A percentile compares a stretch with the other conserved stretches of the same genome.
Conservation (phyloP, 2,329 filamentous ascomycete genomes). For the Knufia petricola region DNA sequence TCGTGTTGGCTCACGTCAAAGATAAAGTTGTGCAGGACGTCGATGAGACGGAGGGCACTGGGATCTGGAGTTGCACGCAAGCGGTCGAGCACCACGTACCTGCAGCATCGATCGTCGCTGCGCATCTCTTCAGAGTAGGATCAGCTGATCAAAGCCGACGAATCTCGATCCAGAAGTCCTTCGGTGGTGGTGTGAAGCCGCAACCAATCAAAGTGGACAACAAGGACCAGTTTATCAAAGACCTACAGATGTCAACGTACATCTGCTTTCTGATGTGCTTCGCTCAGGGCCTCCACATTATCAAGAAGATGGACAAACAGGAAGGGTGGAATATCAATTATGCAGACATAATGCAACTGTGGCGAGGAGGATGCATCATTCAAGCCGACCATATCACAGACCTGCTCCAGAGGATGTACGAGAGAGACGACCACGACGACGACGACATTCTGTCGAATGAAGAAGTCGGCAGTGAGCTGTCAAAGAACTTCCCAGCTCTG, state of each 20-base stretch:
- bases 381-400: slow-evolving; percentile 56
- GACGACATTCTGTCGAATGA: slow-evolving; percentile 39
- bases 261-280: slow-evolving; percentile 52
- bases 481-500: slow-evolving; percentile 40
- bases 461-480: slow-evolving; percentile 46
- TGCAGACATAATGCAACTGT: slow-evolving; percentile 43
- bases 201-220: slow-evolving; percentile 18
- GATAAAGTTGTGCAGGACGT: slow-evolving; percentile 65
- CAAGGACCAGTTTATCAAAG: slow-evolving; percentile 43
- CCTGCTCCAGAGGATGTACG: slow-evolving; percentile 34
- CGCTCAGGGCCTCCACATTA: slow-evolving; percentile 56
- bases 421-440: slow-evolving; percentile 27
- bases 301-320: slow-evolving; percentile 48
- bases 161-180: slow-evolving; percentile 30
- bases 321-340: slow-evolving; percentile 48
- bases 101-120: slow-evolving; percentile 52
- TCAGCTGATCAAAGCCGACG: slow-evolving; percentile 53
- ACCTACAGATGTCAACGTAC: slow-evolving; percentile 53
- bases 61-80: slow-evolving; percentile 56
- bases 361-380: slow-evolving; percentile 64
- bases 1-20: slow-evolving; percentile 52
- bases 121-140: slow-evolving; percentile 54
- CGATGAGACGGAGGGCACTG: slow-evolving; percentile 57
- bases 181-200: slow-evolving; percentile 22
- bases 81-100: slow-evolving; percentile 53